Evolutionary conservation across 2,329 filamentous ascomycete genomes (phyloP).

Genomic region (Taxawa tesnikishii): DNA sequence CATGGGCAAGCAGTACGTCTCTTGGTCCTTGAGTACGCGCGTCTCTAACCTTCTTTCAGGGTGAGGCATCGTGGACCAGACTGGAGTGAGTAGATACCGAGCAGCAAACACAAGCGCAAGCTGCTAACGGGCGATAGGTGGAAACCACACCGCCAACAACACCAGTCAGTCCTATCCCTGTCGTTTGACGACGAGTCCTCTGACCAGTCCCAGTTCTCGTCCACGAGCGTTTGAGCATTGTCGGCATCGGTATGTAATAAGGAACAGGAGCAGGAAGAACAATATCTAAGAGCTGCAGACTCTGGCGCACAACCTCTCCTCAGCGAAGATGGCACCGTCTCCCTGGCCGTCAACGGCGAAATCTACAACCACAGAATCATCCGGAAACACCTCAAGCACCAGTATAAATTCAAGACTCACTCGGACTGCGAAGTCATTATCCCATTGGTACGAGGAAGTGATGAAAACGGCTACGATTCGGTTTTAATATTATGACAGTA

Average conservation of each 20-base stretch:
- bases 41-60: slow-evolving; percentile 33
- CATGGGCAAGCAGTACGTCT: slow-evolving; percentile 78
- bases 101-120: slow-evolving; percentile 2
- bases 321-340: slow-evolving; percentile 78
- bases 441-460: slow-evolving; percentile 56
- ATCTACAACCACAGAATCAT: slow-evolving; percentile 99
- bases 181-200: no score
- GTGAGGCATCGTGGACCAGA: slow-evolving; percentile 94
- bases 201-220: slow-evolving; percentile 79
- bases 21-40: slow-evolving; percentile 13
- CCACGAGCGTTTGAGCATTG: slow-evolving; percentile 94
- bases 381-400: slow-evolving; percentile 69
- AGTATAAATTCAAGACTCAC: slow-evolving; percentile 95
- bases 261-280: not conserved
- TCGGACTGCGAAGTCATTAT: slow-evolving; percentile 99
- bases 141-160: slow-evolving; percentile 77
- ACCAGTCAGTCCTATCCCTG: slow-evolving; percentile 69
- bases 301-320: slow-evolving; percentile 90
- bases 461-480: not conserved
- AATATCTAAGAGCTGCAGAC: slow-evolving; percentile 40
- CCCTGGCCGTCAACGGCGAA: slow-evolving; percentile 95
- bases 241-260: slow-evolving; percentile 66
- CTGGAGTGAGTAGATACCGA: slow-evolving; percentile 54
- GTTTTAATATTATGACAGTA: slow-evolving; percentile 47
- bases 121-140: slow-evolving; percentile 36